Evolutionary conservation across 805 yeast genomes (phyloP).

Genomic region (Citeromyces matritensis): DNA sequence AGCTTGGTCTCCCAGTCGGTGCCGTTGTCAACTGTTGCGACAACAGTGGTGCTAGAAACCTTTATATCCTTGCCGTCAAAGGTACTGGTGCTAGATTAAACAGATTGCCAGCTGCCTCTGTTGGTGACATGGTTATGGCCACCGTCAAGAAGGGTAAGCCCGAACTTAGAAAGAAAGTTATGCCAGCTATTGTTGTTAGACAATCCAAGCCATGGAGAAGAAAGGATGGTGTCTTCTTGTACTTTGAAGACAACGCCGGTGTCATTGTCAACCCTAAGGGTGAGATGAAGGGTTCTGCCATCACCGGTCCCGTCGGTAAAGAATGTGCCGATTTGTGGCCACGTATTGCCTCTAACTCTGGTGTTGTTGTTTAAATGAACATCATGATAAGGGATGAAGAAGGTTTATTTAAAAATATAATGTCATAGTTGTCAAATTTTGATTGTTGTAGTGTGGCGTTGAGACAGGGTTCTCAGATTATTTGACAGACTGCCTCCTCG

Average conservation of each 20-base stretch:
- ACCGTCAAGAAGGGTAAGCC: conserved; percentile 99
- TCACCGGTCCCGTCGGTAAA: conserved; percentile 99
- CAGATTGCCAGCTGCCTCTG: conserved; percentile 99
- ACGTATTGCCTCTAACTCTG: conserved; percentile 99
- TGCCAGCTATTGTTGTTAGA: conserved; percentile 99
- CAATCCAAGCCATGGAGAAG: conserved; percentile 99
- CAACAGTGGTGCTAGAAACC: conserved; percentile 99
- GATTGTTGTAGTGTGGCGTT: conserved; percentile 2
- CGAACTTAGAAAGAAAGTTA: conserved; percentile 98
- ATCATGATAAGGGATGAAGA: conserved; percentile 3
- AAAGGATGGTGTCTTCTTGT: conserved; percentile 98
- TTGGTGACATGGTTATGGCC: conserved; percentile 99
- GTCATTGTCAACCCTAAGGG: conserved; percentile 99
- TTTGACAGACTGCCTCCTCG: too few relatives aligned
- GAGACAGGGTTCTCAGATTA: too few relatives aligned
- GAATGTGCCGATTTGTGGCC: conserved; percentile 99
- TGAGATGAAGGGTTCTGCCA: conserved; percentile 99
- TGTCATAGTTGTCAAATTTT: conserved; percentile 10
- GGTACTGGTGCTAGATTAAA: conserved; percentile 99
- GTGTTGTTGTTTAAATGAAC: conserved; percentile 88
- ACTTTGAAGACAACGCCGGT: conserved; percentile 99
- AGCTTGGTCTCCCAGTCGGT: conserved; percentile 99
- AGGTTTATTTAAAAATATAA: conserved; percentile 9
- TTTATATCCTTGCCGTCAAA: conserved; percentile 96
- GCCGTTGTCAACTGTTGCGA: conserved; percentile 99